phyloP scores from a whole-genome alignment of 225 moss, liverwort and hornwort species.

The Asterella californica region DNA sequence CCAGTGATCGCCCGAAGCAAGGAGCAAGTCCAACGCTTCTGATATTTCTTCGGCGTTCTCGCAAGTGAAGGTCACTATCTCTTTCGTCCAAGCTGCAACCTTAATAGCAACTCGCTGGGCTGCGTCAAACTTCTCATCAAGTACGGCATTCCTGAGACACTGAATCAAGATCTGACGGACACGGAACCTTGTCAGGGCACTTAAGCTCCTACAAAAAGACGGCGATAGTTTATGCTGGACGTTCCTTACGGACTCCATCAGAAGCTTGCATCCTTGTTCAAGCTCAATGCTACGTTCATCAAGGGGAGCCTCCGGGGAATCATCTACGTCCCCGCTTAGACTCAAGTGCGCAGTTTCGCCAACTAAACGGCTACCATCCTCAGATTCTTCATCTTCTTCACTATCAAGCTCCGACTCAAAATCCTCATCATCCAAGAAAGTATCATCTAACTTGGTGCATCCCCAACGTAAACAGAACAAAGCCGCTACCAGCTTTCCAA shows the following conservation, averaged over 20 bases:
- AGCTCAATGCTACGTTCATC: slow-evolving; percentile 32
- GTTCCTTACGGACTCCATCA: slow-evolving; percentile 48
- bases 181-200: slow-evolving; percentile 50
- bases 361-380: neutral
- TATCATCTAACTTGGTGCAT: slow-evolving; percentile 36
- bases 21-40: slow-evolving; percentile 52
- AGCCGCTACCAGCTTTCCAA: slow-evolving; percentile 63
- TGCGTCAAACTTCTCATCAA: slow-evolving; percentile 50
- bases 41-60: slow-evolving; percentile 53
- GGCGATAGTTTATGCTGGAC: slow-evolving; percentile 42
- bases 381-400: slow-evolving; percentile 23
- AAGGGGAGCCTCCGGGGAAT: slow-evolving; percentile 14
- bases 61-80: slow-evolving; percentile 55
- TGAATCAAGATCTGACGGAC: slow-evolving; percentile 57
- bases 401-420: slow-evolving; percentile 21
- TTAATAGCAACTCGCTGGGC: slow-evolving; percentile 31
- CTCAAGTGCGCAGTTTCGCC: neutral
- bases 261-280: slow-evolving; percentile 43
- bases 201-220: slow-evolving; percentile 43
- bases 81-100: slow-evolving; percentile 68
- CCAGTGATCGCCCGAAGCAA: slow-evolving; percentile 65
- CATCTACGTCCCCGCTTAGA: slow-evolving; percentile 14
- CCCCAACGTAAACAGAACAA: slow-evolving; percentile 84
- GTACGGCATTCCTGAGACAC: slow-evolving; percentile 61
- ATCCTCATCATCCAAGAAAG: slow-evolving; percentile 25